Base-by-base conservation (phyloP, 1,139 yeast genomes). In the Petasospora rhodanensis region DNA sequence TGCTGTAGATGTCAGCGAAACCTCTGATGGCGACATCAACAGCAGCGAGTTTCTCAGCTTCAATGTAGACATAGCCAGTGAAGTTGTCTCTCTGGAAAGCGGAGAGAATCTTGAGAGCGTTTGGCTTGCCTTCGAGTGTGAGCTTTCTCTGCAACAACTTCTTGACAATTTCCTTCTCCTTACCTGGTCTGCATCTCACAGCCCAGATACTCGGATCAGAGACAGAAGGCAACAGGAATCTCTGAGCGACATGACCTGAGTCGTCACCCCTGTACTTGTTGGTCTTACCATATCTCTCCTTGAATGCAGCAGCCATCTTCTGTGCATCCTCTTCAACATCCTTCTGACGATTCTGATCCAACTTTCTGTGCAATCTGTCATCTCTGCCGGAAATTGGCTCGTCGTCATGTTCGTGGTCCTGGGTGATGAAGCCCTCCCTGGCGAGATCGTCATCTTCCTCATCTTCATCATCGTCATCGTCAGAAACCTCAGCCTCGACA, bases 401-500 rank as follows among this genome's bases (percentile, higher is more conserved):
- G 18, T 66, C 74, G 20, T 68, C 73, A 30, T 72, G 73, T 12
- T 64, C 81, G 43, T 81, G 94, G 47, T 82, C 95, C 7, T 79
- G 64, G 5, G 69, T 76, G 45, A 81, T 76, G 55, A 80, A 81
- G 54, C 85, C 95, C 54, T 87, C 94, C 51, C 89, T 75, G 37
- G 83, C 75, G 26, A 85, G 64, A 45, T 83, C 96, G 49, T 86
- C 96, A 47, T 86, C 95, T 40, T 87, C 97, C 47, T 89, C 97
- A 31, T 86, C 81, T 24, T 80, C 89, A 25, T 91, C 98, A 46
- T 91, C 98, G 40, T 91, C 98, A 48, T 91, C 98, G 41, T 91
- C 97, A 58, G 93, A 96, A 38, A 91, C 99, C 58, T 91, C 98
- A 40, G 99, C 99, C 68, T 91, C 98, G 37, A 91, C 94, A 82